Evolutionary conservation across 2,329 filamentous ascomycete genomes (phyloP), one percentile per base, ranked within the genome.

Genomic region (Penicillium sp.): DNA sequence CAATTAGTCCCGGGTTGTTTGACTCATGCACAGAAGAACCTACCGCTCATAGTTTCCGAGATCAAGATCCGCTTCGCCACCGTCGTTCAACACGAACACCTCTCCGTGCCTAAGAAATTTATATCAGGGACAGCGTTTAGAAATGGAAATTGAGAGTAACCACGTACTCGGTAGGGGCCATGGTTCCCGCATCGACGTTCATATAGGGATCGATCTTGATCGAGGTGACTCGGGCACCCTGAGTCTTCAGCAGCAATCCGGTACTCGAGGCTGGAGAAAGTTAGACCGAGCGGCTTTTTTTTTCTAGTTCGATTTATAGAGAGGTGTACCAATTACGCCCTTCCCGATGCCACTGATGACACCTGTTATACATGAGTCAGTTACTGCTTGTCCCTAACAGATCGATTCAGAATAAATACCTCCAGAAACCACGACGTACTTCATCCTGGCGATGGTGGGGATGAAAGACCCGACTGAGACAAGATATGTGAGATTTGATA

Each of bases 61-160:
- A 72, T 90, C 87, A 56, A 90, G 82, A 68, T 89, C 87, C 58
- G 86, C 84, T 74, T 90, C 89, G 63, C 89, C 89, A 60, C 89
- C 90, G 68, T 94, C 90, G 66, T 89, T 85, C 56, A 94, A 82
- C 40, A 96, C 92, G 71, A 93, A 96, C 64, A 89, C 88, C 77
- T 96, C 92, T 63, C 92, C 92, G 71, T 96, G 91, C 74, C 86
- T 89, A 38, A 16, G 13, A 39, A 40, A 50, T 35, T 9, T 16
- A 5, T 13, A n/a, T 56, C 16, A 56, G 48, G 26, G 40, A 44
- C 14, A 31, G 20, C 16, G 11, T 18, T 45, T 35, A 42, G 2
- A 45, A n/a, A 46, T 42, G 24, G 8, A 26, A 26, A 26, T 26
- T 9, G 5, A n/a, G 18, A 37, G 29, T 13, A 29, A 32, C 2